Evolutionary conservation across 495 filamentous ascomycete species (phyloP).

Genomic region (Neurospora sp.): DNA sequence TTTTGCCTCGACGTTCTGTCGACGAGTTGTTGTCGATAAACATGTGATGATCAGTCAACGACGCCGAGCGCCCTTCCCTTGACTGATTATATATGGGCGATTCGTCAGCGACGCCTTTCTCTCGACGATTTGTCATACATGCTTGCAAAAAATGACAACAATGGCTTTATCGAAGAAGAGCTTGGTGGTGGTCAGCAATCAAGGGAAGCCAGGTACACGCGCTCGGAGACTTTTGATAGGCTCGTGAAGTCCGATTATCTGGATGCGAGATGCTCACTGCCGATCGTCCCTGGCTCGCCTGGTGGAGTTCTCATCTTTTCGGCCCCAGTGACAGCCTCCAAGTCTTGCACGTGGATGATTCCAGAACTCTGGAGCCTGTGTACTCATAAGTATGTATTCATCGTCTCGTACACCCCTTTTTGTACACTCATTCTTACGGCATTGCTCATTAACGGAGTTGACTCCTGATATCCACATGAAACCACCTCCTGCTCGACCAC

Average conservation of each 20-base stretch:
- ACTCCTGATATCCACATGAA: background rate
- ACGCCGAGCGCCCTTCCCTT: background rate
- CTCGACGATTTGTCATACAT: background rate
- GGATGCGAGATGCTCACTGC: background rate
- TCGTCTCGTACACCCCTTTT: background rate
- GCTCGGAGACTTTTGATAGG: background rate
- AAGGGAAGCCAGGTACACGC: background rate
- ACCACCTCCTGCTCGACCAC: background rate
- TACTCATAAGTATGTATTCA: background rate
- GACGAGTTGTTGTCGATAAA: background rate
- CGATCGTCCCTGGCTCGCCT: background rate
- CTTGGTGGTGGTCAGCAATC: background rate
- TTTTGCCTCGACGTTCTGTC: background rate
- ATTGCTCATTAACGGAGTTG: background rate
- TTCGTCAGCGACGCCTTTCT: background rate
- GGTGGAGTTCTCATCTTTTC: background rate
- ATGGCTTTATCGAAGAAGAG: background rate
- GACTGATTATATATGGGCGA: background rate
- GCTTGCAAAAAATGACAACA: background rate
- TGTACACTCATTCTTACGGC: background rate
- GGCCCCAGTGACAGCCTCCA: background rate
- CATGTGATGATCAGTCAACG: background rate
- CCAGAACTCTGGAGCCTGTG: background rate
- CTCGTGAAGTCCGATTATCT: background rate
- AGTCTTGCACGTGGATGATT: background rate